Evolutionary conservation across 768 basidiomycete species (phyloP), one percentile per base, ranked within the genome.

Genomic region (Trametes maxima): DNA sequence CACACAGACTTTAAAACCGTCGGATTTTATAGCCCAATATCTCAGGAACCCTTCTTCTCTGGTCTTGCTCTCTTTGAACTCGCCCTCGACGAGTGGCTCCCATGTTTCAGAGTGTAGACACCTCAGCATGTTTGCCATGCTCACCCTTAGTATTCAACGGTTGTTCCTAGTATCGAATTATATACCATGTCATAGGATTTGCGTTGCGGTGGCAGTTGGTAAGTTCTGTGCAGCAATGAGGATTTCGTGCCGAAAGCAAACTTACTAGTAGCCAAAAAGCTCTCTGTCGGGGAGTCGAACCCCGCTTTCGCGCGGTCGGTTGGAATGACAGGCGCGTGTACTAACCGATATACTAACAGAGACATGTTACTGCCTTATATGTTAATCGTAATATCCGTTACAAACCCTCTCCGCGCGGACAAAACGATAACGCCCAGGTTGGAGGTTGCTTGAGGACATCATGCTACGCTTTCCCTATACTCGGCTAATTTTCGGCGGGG

Each of bases 1-100:
- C 81, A 82, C 60, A 72, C 75, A 36, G 74, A 78, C 62, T 81
- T 81, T 66, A 75, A 76, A 58, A 81, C 81, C 0, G 77, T 82
- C 5, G 81, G 80, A 8, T 82, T 81, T 63, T 82, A 82, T 69
- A 80, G 79, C 56, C 80, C 80, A 0, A 69, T 81, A 0, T 73
- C 79, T 11, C 78, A 78, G 56, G 76, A 76, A 54, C 78, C 77
- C 3, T 82, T 82, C 69, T 81, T 76, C 51, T 67, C 79, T 3
- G 81, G 81, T n/a, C 58, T 82, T 10, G 78, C 77, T 1, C 66
- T 82, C 19, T 82, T 82, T 57, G 72, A 78, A 60, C 66, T 79
- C 42, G 80, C 80, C 2, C 66, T 81, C 47, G 80, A 82, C 55
- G 77, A 79, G 59, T 81, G 81, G 80, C 64, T 82, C 17, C 79